Evolutionary conservation across 2,329 filamentous ascomycete species (phyloP).

Genomic region (Alternaria solani): DNA sequence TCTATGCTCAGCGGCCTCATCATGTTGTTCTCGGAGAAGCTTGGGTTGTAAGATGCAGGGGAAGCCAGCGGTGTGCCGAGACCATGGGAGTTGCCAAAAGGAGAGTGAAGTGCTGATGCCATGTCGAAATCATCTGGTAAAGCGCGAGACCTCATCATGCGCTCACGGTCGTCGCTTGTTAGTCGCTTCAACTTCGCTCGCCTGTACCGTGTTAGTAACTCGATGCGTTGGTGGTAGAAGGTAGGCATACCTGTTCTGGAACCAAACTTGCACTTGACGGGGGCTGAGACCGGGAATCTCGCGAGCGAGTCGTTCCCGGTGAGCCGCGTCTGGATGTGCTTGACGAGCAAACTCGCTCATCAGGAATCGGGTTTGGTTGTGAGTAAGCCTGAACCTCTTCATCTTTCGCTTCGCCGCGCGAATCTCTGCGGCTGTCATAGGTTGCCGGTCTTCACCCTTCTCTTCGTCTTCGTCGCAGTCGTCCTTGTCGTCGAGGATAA

Average conservation of each 20-base stretch:
- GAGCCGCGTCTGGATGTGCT: slow-evolving; percentile 89
- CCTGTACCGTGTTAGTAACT: slow-evolving; percentile 49
- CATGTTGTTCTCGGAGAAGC: slow-evolving; percentile 64
- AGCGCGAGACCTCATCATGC: slow-evolving; percentile 67
- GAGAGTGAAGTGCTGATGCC: slow-evolving; percentile 65
- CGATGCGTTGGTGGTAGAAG: background rate
- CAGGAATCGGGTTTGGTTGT: slow-evolving; percentile 95
- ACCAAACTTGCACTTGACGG: slow-evolving; percentile 96
- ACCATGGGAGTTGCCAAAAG: slow-evolving; percentile 56
- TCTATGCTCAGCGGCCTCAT: slow-evolving; percentile 75
- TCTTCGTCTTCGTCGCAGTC: slow-evolving; percentile 38
- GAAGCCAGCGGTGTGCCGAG: slow-evolving; percentile 60
- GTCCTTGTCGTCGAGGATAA: slow-evolving; percentile 52
- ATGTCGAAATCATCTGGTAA: slow-evolving; percentile 68
- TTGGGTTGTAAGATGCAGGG: slow-evolving; percentile 52
- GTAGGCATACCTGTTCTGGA: slow-evolving; percentile 86
- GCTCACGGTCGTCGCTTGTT: slow-evolving; percentile 67
- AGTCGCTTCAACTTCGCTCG: slow-evolving; percentile 69
- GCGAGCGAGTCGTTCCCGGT: slow-evolving; percentile 83
- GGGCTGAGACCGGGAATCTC: slow-evolving; percentile 93
- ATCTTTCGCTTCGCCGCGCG: slow-evolving; percentile 62
- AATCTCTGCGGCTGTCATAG: slow-evolving; percentile 58
- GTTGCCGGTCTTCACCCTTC: slow-evolving; percentile 46
- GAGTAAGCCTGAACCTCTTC: slow-evolving; percentile 89
- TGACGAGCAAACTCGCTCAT: slow-evolving; percentile 98